phyloP scores from a whole-genome alignment of 2,329 filamentous ascomycete species.

The Cladophialophora psammophila region DNA sequence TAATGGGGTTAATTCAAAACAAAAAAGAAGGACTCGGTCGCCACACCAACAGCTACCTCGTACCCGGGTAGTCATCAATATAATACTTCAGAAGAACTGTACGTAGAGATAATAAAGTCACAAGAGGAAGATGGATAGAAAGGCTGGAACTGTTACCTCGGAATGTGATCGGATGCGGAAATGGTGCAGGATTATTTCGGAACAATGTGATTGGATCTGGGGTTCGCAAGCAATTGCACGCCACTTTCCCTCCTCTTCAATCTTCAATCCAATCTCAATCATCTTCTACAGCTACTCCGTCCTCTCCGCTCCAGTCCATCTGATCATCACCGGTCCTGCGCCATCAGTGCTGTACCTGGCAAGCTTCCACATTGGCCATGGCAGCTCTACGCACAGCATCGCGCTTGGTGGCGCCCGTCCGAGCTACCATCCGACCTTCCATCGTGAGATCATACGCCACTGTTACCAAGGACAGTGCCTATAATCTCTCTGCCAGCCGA shows the following conservation, averaged over 20 bases:
- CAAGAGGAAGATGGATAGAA: background rate
- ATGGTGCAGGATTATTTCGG: slow-evolving; percentile 30
- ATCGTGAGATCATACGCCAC: slow-evolving; percentile 56
- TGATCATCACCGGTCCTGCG: background rate
- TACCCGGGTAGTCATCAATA: no score
- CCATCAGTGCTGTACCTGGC: slow-evolving; percentile 8
- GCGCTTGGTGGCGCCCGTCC: slow-evolving; percentile 49
- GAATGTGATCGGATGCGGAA: slow-evolving; percentile 29
- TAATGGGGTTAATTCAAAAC: background rate
- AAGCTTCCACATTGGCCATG: slow-evolving; percentile 46
- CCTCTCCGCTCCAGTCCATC: slow-evolving; percentile 15
- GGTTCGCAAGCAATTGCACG: slow-evolving; percentile 25
- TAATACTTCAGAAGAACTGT: no score
- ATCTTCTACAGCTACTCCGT: slow-evolving; percentile 16
- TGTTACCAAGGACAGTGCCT: slow-evolving; percentile 48
- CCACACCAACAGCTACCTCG: background rate
- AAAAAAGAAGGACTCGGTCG: background rate
- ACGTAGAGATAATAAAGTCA: no score
- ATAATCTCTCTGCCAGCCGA: slow-evolving; percentile 43
- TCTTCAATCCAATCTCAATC: slow-evolving; percentile 17
- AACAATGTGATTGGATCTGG: slow-evolving; percentile 31
- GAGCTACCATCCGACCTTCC: slow-evolving; percentile 49
- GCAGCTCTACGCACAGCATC: slow-evolving; percentile 58
- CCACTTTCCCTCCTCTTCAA: slow-evolving; percentile 21
- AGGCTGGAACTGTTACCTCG: slow-evolving; percentile 17